Evolutionary conservation across 495 filamentous ascomycete genomes (phyloP), one percentile per base, ranked within the genome.

Genomic region (Podospora didyma): DNA sequence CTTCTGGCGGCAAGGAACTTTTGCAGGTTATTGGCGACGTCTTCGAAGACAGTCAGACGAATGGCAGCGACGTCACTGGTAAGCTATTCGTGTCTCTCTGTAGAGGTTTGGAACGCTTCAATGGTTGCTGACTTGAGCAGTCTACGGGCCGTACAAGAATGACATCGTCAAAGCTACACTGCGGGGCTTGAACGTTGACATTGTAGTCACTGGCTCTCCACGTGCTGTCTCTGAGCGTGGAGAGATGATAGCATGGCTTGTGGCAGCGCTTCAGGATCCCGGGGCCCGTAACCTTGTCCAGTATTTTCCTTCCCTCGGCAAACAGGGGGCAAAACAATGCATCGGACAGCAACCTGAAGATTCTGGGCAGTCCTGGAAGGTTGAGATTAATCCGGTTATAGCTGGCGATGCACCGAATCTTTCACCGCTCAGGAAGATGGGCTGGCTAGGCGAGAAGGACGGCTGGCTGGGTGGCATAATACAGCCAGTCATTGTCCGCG

Each of bases 401-500:
- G n/a, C 9, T 5, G 39, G n/a, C 12, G n/a, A 3, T 17, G 39
- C n/a, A 42, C 12, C 39, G n/a, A 42, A 16, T 14, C 11, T 54
- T 11, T 46, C 51, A 3, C 9, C 51, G 1, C 44, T 46, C 22
- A n/a, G 11, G 35, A 31, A 2, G n/a, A 11, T 46, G 9, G 51
- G 51, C 14, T 54, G 51, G 51, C 44, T 54, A 9, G 24, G 20
- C 9, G 34, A 23, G 16, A 26, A 10, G n/a, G n/a, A n/a, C n/a
- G 51, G 51, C 14, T 54, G 51, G 51, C 44, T 54, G 16, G 24
- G 20, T 12, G 34, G 17, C 3, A 26, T 6, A n/a, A 46, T 54
- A 21, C 22, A 54, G 24, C 51, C 51, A 16, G 51, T 54, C 51
- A 34, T 54, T 26, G 42, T 24, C 39, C 19, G 44, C 46, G 51